Percentiles rank a stretch among this genome's conserved stretches.
Evolutionary conservation across 83 land plant species (phyloP).

Genomic region (Thuja plicata): DNA sequence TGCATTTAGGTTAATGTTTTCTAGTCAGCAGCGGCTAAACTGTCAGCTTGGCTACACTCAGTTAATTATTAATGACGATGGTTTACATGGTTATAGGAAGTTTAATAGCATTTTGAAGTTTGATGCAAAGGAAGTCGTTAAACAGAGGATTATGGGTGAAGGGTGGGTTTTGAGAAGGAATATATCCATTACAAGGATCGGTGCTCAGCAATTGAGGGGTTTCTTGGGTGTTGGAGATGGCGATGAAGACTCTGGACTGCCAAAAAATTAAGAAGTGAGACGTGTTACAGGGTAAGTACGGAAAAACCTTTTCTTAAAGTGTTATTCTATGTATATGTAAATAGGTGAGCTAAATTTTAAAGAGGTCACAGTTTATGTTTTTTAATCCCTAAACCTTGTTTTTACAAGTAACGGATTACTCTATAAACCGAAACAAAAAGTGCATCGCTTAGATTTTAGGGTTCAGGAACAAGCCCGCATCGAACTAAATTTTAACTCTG

Average conservation of each 20-base stretch:
- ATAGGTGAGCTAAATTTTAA: neutral
- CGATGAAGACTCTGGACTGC: constrained; percentile 64
- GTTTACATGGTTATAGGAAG: neutral
- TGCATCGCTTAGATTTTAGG: neutral
- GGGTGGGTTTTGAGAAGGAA: neutral
- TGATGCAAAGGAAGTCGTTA: neutral
- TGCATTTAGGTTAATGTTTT: neutral
- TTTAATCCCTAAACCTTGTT: neutral
- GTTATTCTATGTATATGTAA: neutral
- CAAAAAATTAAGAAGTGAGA: constrained; percentile 69
- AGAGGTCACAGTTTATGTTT: neutral
- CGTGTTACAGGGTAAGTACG: constrained; percentile 80
- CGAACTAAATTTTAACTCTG: neutral
- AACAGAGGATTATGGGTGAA: neutral
- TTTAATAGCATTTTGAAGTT: neutral
- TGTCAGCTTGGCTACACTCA: neutral
- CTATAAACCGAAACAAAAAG: neutral
- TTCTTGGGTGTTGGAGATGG: constrained; percentile 88
- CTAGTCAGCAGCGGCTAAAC: neutral
- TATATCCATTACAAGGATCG: neutral
- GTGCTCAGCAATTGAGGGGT: constrained; percentile 42
- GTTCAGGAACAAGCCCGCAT: neutral
- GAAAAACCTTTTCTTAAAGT: neutral
- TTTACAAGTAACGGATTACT: neutral
- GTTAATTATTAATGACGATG: neutral